Percentiles rank a stretch among this genome's conserved stretches.
phyloP scores from a whole-genome alignment of 495 filamentous ascomycete species.

The Apodospora peruviana region DNA sequence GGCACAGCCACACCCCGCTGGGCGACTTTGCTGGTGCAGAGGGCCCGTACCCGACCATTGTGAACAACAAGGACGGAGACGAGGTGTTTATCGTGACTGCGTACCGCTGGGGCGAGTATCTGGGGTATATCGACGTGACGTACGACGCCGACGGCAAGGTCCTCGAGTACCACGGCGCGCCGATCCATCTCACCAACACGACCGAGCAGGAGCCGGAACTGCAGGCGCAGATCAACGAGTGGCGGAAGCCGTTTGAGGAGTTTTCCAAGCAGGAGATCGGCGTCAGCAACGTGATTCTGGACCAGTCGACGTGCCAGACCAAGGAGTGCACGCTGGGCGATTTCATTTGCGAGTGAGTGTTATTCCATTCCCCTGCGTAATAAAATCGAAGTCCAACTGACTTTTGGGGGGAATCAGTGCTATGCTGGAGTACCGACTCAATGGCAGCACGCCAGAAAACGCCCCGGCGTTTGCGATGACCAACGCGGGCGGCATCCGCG shows the following conservation, averaged over 20 bases:
- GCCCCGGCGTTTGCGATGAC: conserved; percentile 41
- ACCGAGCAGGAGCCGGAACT: conserved; percentile 46
- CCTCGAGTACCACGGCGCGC: conserved; percentile 49
- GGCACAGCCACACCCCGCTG: conserved; percentile 55
- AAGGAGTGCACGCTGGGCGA: conserved; percentile 49
- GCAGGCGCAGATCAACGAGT: conserved; percentile 45
- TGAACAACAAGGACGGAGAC: conserved; percentile 48
- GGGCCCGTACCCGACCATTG: conserved; percentile 53
- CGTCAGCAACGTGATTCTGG: conserved; percentile 37
- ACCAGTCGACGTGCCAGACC: conserved; percentile 45
- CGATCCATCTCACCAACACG: conserved; percentile 50
- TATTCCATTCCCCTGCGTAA: neutral
- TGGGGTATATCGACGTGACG: conserved; percentile 54
- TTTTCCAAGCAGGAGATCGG: conserved; percentile 45
- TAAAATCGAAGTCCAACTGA: too few species aligned
- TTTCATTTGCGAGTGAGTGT: conserved; percentile 40
- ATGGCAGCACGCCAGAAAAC: conserved; percentile 23
- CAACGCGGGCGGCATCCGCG: conserved; percentile 53
- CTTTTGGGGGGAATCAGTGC: conserved; percentile 31
- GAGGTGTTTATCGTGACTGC: conserved; percentile 58
- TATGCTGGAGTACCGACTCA: conserved; percentile 47
- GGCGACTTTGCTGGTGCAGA: conserved; percentile 42
- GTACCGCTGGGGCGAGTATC: conserved; percentile 56
- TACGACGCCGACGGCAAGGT: conserved; percentile 48
- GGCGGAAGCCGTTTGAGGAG: conserved; percentile 48